A percentile compares a stretch with the other conserved stretches of the same genome.
These are phyloP conservation scores for Candida railenensis DNA, from an alignment of 805 yeast species.

Conservation along the genomic window DNA sequence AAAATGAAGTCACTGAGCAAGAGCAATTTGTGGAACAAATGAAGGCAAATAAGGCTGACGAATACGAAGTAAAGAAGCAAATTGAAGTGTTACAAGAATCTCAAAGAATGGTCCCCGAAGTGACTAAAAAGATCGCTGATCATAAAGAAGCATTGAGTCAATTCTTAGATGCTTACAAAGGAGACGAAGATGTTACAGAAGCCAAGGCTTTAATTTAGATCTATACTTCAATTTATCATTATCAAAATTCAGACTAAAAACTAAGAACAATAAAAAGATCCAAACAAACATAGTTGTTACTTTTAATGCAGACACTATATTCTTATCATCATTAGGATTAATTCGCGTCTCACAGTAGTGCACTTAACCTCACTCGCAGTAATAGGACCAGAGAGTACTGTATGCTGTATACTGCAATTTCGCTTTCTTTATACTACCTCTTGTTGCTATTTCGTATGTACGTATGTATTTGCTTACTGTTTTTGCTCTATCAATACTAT, in stretches of 20 bases:
- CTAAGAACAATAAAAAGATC: too few species aligned
- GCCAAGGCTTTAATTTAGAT: constrained; percentile 22
- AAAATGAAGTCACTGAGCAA: constrained; percentile 58
- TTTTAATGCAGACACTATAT: too few species aligned
- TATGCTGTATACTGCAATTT: too few species aligned
- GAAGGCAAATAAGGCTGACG: constrained; percentile 50
- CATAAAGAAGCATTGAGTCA: constrained; percentile 30
- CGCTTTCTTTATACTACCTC: not conserved
- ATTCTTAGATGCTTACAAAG: constrained; percentile 33
- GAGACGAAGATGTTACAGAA: constrained; percentile 31
- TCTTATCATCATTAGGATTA: too few species aligned
- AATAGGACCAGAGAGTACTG: too few species aligned
- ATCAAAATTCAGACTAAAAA: too few species aligned
- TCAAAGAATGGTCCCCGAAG: constrained; percentile 35
- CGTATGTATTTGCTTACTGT: not conserved
- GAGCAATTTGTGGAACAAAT: constrained; percentile 45
- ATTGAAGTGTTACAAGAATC: constrained; percentile 37
- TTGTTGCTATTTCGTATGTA: not conserved
- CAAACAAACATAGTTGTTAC: too few species aligned
- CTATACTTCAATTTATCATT: too few species aligned
- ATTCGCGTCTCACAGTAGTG: too few species aligned
- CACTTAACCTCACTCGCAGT: too few species aligned
- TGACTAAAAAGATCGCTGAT: constrained; percentile 17
- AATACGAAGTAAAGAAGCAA: constrained; percentile 61
- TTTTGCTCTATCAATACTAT: not conserved